A percentile compares a stretch with the other conserved stretches of the same genome.
phyloP scores from a whole-genome alignment of 1,139 yeast species.

The Pichia sp. region DNA sequence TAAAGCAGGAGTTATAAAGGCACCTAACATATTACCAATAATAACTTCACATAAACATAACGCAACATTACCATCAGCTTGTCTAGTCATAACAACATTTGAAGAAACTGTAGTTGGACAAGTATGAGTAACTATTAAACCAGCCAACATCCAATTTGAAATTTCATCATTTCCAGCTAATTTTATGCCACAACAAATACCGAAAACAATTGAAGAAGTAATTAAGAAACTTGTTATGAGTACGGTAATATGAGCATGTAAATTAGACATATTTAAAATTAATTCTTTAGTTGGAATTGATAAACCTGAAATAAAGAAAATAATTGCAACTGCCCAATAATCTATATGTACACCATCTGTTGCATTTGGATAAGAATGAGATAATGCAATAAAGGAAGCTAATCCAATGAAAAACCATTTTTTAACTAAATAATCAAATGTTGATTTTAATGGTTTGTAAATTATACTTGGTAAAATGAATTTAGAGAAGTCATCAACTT shows the following conservation, averaged over 20 bases:
- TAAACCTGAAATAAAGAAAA: slow-evolving; percentile 73
- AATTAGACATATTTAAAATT: slow-evolving; percentile 53
- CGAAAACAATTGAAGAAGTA: slow-evolving; percentile 70
- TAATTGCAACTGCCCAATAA: slow-evolving; percentile 82
- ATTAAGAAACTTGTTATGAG: slow-evolving; percentile 63
- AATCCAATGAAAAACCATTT: slow-evolving; percentile 69
- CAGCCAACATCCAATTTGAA: slow-evolving; percentile 70
- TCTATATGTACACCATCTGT: slow-evolving; percentile 37
- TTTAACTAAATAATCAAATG: slow-evolving; percentile 8
- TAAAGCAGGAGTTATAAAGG: slow-evolving; percentile 79
- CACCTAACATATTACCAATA: slow-evolving; percentile 77
- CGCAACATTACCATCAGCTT: slow-evolving; percentile 63
- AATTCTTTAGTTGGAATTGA: slow-evolving; percentile 64
- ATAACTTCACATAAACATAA: slow-evolving; percentile 79
- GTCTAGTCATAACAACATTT: slow-evolving; percentile 80
- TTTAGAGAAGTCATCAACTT: not conserved
- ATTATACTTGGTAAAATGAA: slow-evolving; percentile 3
- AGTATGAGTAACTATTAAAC: slow-evolving; percentile 73
- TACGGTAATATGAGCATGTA: slow-evolving; percentile 79
- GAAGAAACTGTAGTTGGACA: slow-evolving; percentile 89
- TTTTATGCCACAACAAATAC: slow-evolving; percentile 62
- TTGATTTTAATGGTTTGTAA: not conserved
- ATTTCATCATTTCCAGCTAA: slow-evolving; percentile 51
- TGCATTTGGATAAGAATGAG: slow-evolving; percentile 58
- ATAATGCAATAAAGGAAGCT: slow-evolving; percentile 67